Conservation (phyloP, 208 protist species). For the Herpetomonas tarakana region DNA sequence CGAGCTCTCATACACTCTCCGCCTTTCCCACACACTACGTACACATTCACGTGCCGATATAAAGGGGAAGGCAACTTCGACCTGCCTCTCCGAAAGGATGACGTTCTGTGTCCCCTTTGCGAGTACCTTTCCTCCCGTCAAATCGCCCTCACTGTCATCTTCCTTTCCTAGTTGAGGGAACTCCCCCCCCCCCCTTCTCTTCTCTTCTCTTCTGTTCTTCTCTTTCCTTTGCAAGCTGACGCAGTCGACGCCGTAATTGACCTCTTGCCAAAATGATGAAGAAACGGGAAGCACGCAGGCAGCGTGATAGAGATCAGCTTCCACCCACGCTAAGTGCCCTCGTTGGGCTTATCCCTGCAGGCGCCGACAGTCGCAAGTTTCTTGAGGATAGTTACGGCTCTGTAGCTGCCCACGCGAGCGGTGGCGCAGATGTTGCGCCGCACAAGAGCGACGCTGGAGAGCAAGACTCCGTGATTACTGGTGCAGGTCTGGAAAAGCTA, state of each 20-base stretch:
- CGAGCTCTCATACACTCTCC: no score
- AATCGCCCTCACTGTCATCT: no score
- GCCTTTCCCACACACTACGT: no score
- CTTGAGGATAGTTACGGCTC: conserved; percentile 24
- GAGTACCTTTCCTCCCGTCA: no score
- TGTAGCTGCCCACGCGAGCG: background rate
- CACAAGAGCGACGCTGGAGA: background rate
- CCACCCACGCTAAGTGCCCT: conserved; percentile 45
- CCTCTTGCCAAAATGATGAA: conserved; percentile 43
- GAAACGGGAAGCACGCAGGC: conserved; percentile 49
- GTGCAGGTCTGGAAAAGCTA: conserved; percentile 46
- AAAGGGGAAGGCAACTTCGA: no score
- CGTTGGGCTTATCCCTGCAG: conserved; percentile 33
- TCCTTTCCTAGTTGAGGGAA: no score
- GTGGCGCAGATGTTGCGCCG: conserved; percentile 1
- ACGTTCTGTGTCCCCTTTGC: no score
- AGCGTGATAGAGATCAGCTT: conserved; percentile 66
- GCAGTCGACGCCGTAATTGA: no score
- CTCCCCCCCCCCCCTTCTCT: background rate
- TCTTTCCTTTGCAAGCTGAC: background rate
- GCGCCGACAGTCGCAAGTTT: conserved; percentile 43
- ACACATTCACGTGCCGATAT: no score
- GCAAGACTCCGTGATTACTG: conserved; percentile 39
- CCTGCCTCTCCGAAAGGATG: no score
- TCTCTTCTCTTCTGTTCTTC: conserved; percentile 5